Base-by-base conservation (phyloP, 352 stramenopile species). In the Globisporangium orthogonon region DNA sequence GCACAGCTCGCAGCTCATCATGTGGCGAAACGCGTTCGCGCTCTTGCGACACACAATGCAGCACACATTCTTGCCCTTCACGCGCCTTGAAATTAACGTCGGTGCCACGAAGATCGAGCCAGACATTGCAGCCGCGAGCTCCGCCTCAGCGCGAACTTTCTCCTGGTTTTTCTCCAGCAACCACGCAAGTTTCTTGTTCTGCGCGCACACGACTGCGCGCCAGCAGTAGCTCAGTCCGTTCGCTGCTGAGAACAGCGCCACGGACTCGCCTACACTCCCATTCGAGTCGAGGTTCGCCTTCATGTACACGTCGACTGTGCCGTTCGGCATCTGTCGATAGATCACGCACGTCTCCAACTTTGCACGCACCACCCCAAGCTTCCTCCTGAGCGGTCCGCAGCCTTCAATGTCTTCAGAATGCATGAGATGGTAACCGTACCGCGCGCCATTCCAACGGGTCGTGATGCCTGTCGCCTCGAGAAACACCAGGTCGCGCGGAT, bases 401-500 rank as follows among this genome's bases (percentile, higher is more conserved):
- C 13, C 41, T 7, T 46, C 41, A 1, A 46, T 18, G 10, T 46
- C 41, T 18, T 46, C 74, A 5, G 73, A 78, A 46, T 82, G 71
- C 70, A 84, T 61, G 46, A 86, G 53, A 51, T 82, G 65, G 47
- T 83, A 86, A 18, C 76, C 76, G 35, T 83, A 69, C 30, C 69
- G 64, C 51, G 82, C 66, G n/a, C 62, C 69, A 15, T 60, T 46
- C 2, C 66, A 37, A 4, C 65, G 68, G 7, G 56, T 72, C 6
- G 77, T 50, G 15, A 86, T 46, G 28, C 76, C 73, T 1, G 66
- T 71, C 5, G 59, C 35, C 15, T 59, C 59, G 29, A 65, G 52
- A 33, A 60, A 65, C 11, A 65, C 59, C 6, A 65, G n/a, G 52
- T 84, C 70, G 52, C 70, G 55, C 44, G 74, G 66, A 49, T 66